Conservation (phyloP, 2,329 filamentous ascomycete genomes). For the Pleurostoma richardsiae region DNA sequence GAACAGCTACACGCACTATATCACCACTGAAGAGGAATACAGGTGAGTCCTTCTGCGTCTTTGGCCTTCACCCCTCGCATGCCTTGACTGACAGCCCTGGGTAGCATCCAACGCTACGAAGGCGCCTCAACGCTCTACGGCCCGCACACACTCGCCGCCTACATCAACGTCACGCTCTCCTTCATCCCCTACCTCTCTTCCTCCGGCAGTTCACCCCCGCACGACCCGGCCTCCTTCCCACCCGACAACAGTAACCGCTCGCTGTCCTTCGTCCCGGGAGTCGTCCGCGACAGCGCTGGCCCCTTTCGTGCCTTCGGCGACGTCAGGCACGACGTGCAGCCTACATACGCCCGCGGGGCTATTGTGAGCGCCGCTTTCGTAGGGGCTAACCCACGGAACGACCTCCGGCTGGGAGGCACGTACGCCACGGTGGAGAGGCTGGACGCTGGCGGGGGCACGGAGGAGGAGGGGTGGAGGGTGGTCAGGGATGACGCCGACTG, state of each 20-base stretch:
- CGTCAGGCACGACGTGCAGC: conserved; percentile 48
- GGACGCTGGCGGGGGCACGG: conserved; percentile 22
- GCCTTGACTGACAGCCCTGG: background rate
- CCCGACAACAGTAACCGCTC: conserved; percentile 74
- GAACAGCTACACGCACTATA: conserved; percentile 86
- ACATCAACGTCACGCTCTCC: conserved; percentile 72
- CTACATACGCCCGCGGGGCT: conserved; percentile 55
- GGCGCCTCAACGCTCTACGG: conserved; percentile 86
- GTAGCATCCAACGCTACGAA: conserved; percentile 82
- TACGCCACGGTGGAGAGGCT: conserved; percentile 72
- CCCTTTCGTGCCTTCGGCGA: conserved; percentile 67
- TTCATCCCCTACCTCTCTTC: conserved; percentile 62
- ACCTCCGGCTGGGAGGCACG: conserved; percentile 72
- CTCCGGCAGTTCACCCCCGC: conserved; percentile 27
- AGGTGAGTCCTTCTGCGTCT: conserved; percentile 25
- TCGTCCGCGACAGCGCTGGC: conserved; percentile 66
- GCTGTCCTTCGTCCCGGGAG: conserved; percentile 72
- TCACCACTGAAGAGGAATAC: conserved; percentile 76
- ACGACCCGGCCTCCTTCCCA: conserved; percentile 51
- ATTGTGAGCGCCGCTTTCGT: conserved; percentile 67
- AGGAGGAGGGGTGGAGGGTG: conserved; percentile 48
- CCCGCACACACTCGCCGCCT: conserved; percentile 76
- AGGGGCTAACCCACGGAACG: conserved; percentile 86
- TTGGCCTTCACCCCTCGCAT: no score
- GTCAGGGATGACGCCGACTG: conserved; percentile 76